Base-by-base conservation (phyloP, 306 rosid species). In the Corylus avellana region DNA sequence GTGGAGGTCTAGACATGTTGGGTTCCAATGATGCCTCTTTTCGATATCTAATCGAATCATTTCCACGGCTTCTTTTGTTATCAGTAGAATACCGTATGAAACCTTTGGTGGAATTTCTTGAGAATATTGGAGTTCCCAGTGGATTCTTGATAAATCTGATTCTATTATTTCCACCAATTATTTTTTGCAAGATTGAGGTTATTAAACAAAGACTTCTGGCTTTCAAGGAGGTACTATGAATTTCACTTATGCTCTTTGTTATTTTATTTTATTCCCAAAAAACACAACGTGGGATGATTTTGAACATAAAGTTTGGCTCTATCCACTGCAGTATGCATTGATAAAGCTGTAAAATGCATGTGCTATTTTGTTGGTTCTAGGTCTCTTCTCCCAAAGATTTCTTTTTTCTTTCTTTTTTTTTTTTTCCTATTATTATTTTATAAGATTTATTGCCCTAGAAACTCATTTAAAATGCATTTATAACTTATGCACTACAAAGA, bases 1-100 rank as follows among this genome's bases (percentile, higher is more conserved):
- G 90, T 55, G 95, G 97, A 57, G 97, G 98, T 80, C 76, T 94
- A 74, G 89, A 80, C 79, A 80, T 75, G 81, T 59, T 94, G 78
- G 83, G 88, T 54, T 88, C 87, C 37, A 77, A 63, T 9, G 84
- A 92, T 59, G 42, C 70, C 13, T 87, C 95, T 75, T 88, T 92
- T 82, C 68, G 47, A 25, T 86, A 64, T 81, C 83, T 94, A 35
- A 78, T 92, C 32, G 93, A 92, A 81, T 88, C 97, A 5, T 94
- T 94, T 82, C 97, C 98, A 0, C 89, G 87, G 68, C 71, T 91
- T 46, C 91, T 94, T 78, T 72, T 83, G 71, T 73, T 94, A 64
- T 84, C 97, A 6, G 55, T 91, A 47, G 81, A 92, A 48, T 81
- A 81, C 51, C 94, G 86, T 58, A 72, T 94, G 72, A 71, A 54